Evolutionary conservation across 768 basidiomycete genomes (phyloP), one percentile per base, ranked within the genome.

Genomic region (Phaeolepiota aurea): DNA sequence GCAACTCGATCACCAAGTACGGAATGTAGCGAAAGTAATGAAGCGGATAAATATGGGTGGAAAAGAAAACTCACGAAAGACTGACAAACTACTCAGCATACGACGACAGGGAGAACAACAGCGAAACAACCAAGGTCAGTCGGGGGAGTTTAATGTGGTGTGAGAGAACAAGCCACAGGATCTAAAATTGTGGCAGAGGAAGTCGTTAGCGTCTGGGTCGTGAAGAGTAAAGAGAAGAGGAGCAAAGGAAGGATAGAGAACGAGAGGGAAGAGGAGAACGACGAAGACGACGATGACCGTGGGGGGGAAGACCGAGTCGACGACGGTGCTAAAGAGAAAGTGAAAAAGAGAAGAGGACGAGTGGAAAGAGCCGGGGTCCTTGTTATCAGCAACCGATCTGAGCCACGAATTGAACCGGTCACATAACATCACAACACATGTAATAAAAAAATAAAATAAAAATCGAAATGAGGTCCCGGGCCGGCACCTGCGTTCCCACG

Each of bases 171-270:
- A 49, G 50, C 50, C 44, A 49, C 46, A 36, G 38, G 48, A 48
- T 49, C 53, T 51, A 47, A 45, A 47, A 48, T 54, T 52, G 49
- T 20, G 48, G 46, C 42, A 48, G 48, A 48, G 51, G 55, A 54
- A 55, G 63, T 65, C 59, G 67, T 69, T 57, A 71, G 67, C 67
- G 65, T 66, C 46, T 54, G 42, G 52, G 63, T 70, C 71, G 71
- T 68, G 59, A 69, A 48, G 52, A 50, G 54, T 45, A 44, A 37
- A 51, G 48, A 51, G 58, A 54, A 51, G 48, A 43, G 50, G 48
- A 33, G 39, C 43, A 46, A 52, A 43, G 35, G 51, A 50, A 55
- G 44, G 32, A 45, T 32, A 23, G 9, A 18, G 16, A n/a, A 5
- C 19, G 13, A 21, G 21, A 12, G n/a, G n/a, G 39, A 40, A 42